Evolutionary conservation across 139 green algal species (phyloP), one percentile per base, ranked within the genome.

Genomic region (Volvox africanus): DNA sequence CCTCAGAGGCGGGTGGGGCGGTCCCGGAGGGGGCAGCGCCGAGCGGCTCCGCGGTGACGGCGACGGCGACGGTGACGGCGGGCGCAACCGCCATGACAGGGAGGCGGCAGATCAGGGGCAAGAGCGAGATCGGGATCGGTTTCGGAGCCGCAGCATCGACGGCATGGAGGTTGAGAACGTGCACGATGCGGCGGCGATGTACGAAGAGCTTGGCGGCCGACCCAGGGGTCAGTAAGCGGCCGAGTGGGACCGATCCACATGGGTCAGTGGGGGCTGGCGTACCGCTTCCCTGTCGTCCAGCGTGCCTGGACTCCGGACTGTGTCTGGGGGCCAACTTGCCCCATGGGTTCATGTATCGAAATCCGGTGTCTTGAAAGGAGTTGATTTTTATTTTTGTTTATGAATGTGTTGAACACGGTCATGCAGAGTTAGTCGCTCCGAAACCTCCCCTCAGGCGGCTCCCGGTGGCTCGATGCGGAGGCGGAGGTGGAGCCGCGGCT

Each of bases 391-490:
- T 55, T 55, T 55, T 55, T 55, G 44, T 55, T 55, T 55, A 55
- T 55, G 5, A 14, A 9, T 55, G 44, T 55, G 5, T 55, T 55
- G 5, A 55, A 14, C 9, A 14, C 44, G 44, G 9, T 55, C 44
- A 55, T 55, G 44, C n/a, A n/a, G n/a, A n/a, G n/a, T n/a, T n/a
- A 55, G 9, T 55, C 44, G 44, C 44, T 55, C 44, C 44, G 44
- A 55, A 55, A 55, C 44, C 44, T 55, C 65, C 65, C 65, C 16
- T 73, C 80, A 86, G 80, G 80, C 32, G 80, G 80, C 13, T 86
- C 80, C 1, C 80, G 80, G 55, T 86, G 80, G 80, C 55, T 86
- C 28, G 80, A 86, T 55, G 82, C 28, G 81, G 81, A 75, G 81
- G 35, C 76, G 28, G 68, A 33, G 30, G 22, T 36, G 69, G 55